Evolutionary conservation across 768 basidiomycete genomes (phyloP).

Genomic region (Russula sp.): DNA sequence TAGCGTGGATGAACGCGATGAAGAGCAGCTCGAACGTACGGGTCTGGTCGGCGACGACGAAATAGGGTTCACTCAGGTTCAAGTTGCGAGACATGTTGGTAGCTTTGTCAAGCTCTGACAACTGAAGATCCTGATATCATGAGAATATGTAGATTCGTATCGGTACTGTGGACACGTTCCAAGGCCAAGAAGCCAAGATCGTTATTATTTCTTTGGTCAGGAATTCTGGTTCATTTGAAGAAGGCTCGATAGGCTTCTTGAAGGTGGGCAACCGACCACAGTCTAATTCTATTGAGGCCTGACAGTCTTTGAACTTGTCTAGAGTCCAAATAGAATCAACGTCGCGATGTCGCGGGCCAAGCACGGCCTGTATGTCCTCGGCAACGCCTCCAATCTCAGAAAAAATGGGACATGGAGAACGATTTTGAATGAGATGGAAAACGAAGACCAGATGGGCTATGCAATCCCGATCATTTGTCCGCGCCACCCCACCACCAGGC

Average conservation of each 20-base stretch:
- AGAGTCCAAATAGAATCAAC: constrained; percentile 31
- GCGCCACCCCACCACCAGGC: constrained; percentile 9
- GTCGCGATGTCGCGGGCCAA: constrained; percentile 70
- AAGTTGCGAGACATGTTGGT: constrained; percentile 47
- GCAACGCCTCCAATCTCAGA: constrained; percentile 52
- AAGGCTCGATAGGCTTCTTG: constrained; percentile 58
- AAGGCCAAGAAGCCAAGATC: constrained; percentile 67
- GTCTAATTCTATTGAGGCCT: constrained; percentile 26
- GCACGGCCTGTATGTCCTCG: constrained; percentile 67
- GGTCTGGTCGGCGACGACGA: constrained; percentile 37
- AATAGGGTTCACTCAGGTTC: constrained; percentile 38
- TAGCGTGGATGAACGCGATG: constrained; percentile 62
- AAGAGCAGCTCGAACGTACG: constrained; percentile 48
- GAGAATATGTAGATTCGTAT: constrained; percentile 44
- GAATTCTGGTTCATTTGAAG: constrained; percentile 48
- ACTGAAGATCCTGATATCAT: not conserved
- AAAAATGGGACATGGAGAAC: constrained; percentile 50
- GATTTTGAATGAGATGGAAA: constrained; percentile 51
- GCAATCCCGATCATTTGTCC: constrained; percentile 16
- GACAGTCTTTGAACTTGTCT: not conserved
- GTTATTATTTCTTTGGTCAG: constrained; percentile 70
- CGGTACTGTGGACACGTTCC: constrained; percentile 72
- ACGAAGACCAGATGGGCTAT: constrained; percentile 26
- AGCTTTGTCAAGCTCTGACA: not conserved
- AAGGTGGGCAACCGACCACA: constrained; percentile 39